These are phyloP conservation scores for Rhizopus sp. DNA, from an alignment of 371 early-diverging fungal genomes.

Conservation along the genomic window DNA sequence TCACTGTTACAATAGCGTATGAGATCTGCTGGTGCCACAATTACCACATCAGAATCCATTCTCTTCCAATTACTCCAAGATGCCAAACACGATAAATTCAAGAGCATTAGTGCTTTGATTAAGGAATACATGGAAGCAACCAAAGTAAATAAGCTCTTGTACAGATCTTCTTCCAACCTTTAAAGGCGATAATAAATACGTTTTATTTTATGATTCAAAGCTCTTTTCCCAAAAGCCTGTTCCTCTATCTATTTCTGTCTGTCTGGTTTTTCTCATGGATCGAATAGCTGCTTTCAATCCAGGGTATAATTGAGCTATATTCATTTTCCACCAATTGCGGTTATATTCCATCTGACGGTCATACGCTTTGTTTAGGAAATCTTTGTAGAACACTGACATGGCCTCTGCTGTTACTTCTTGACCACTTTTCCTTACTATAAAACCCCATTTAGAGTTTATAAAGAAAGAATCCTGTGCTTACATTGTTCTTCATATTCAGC, in stretches of 20 bases:
- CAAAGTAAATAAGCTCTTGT: slow-evolving; percentile 65
- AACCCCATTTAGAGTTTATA: background rate
- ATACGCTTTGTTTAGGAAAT: slow-evolving; percentile 73
- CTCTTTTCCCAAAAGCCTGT: slow-evolving; percentile 54
- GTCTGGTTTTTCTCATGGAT: slow-evolving; percentile 18
- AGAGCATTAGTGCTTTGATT: slow-evolving; percentile 73
- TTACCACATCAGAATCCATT: slow-evolving; percentile 90
- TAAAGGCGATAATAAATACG: slow-evolving; percentile 13
- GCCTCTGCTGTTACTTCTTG: slow-evolving; percentile 68
- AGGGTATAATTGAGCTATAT: slow-evolving; percentile 67
- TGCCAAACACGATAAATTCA: slow-evolving; percentile 79
- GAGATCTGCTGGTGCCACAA: slow-evolving; percentile 72
- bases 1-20: slow-evolving; percentile 54
- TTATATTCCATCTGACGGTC: slow-evolving; percentile 79
- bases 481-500: slow-evolving; percentile 67
- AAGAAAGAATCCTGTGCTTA: slow-evolving; percentile 26
- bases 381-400: slow-evolving; percentile 76
- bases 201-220: slow-evolving; percentile 42
- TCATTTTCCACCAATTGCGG: slow-evolving; percentile 73
- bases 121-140: slow-evolving; percentile 76
- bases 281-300: slow-evolving; percentile 64
- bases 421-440: slow-evolving; percentile 36
- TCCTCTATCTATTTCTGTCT: slow-evolving; percentile 17
- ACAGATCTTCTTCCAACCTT: slow-evolving; percentile 36
- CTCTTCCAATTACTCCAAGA: slow-evolving; percentile 90